These are phyloP conservation scores for Chamaenerion angustifolium DNA, from an alignment of 345 rosid genomes.

Conservation along the genomic window DNA sequence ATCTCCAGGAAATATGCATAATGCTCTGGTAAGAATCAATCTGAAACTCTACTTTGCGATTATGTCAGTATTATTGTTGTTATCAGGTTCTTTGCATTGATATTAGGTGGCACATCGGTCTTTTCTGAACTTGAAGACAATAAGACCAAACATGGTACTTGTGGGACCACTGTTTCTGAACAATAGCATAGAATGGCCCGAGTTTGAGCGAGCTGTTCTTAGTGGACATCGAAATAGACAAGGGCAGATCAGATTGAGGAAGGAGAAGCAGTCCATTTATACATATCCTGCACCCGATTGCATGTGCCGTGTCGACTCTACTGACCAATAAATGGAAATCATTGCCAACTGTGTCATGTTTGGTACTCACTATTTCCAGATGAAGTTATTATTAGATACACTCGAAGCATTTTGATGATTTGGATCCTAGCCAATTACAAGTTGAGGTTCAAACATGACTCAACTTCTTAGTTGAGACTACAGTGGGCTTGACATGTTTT, in stretches of 20 bases:
- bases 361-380: too few species aligned
- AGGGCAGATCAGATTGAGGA: conserved; percentile 60
- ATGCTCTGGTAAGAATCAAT: conserved; percentile 52
- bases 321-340: neutral
- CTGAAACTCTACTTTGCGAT: too few species aligned
- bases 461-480: too few species aligned
- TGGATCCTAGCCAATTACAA: too few species aligned
- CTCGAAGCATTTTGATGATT: too few species aligned
- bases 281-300: conserved; percentile 94
- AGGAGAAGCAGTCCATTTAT: conserved; percentile 72
- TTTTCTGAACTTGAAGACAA: conserved; percentile 65
- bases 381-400: too few species aligned
- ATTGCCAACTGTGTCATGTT: neutral
- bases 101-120: conserved; percentile 66
- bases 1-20: conserved; percentile 98
- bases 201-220: conserved; percentile 48
- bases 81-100: neutral
- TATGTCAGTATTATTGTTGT: neutral
- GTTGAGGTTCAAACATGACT: neutral
- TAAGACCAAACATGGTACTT: conserved; percentile 78
- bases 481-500: too few species aligned
- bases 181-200: conserved; percentile 67
- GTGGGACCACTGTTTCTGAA: conserved; percentile 71
- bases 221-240: conserved; percentile 74
- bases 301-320: conserved; percentile 43